phyloP scores from a whole-genome alignment of 768 basidiomycete species.

The Mycena latifolia region DNA sequence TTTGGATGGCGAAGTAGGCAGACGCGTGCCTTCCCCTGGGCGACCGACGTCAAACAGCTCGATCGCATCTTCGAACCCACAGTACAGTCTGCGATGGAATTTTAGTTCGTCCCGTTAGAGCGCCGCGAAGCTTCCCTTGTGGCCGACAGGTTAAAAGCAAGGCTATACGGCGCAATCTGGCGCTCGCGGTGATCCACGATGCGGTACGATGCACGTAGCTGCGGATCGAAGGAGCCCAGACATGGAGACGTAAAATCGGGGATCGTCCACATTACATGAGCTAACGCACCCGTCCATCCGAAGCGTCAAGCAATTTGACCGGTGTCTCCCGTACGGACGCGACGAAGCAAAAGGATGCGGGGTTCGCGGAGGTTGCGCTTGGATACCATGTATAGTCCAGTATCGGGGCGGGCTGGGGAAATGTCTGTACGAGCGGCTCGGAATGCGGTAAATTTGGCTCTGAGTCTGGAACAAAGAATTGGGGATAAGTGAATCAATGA shows the following conservation, averaged over 20 bases:
- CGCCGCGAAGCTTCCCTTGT: constrained; percentile 57
- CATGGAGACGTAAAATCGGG: not conserved
- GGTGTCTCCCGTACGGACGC: constrained; percentile 89
- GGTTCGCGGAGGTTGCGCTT: constrained; percentile 67
- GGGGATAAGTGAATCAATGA: no score
- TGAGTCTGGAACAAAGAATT: no score
- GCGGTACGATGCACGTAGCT: constrained; percentile 92
- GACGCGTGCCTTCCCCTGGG: constrained; percentile 81
- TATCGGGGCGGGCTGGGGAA: constrained; percentile 76
- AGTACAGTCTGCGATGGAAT: constrained; percentile 72
- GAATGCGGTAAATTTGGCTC: no score
- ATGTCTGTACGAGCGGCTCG: not conserved
- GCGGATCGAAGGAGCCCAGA: no score
- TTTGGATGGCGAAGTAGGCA: constrained; percentile 78
- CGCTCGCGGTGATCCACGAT: constrained; percentile 97
- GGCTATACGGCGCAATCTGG: constrained; percentile 86
- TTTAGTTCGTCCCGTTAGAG: not conserved
- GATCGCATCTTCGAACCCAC: constrained; percentile 88
- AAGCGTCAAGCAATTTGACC: constrained; percentile 86
- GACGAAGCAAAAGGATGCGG: constrained; percentile 84
- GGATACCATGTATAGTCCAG: constrained; percentile 92
- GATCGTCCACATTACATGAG: not conserved
- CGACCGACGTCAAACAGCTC: constrained; percentile 83
- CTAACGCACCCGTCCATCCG: constrained; percentile 75
- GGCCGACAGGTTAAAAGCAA: constrained; percentile 80